A percentile compares a stretch with the other conserved stretches of the same genome.
Conservation (phyloP, 78 protist species). For the Planoprotostelium fungivorum region DNA sequence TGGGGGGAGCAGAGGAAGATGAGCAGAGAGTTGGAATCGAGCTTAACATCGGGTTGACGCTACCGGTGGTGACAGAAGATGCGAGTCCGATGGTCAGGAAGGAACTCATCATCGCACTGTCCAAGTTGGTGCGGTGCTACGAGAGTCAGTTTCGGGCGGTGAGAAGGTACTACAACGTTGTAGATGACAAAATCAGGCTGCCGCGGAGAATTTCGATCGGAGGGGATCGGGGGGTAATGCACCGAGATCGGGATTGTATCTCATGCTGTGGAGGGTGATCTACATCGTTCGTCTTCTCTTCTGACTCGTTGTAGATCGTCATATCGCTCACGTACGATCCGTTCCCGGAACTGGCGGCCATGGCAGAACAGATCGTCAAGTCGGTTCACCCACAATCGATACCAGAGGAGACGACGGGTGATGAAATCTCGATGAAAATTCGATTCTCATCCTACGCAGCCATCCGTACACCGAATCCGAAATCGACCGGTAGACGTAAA, state of each 20-base stretch:
- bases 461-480: no score
- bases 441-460: no score
- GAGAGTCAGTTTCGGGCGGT: constrained; percentile 19
- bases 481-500: no score
- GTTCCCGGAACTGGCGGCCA: background rate
- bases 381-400: background rate
- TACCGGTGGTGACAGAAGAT: constrained; percentile 52
- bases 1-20: constrained; percentile 52
- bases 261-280: background rate
- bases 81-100: constrained; percentile 69
- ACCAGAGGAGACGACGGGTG: background rate
- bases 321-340: background rate
- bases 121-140: constrained; percentile 28
- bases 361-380: background rate
- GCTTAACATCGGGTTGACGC: constrained; percentile 31
- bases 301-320: background rate
- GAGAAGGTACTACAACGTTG: no score
- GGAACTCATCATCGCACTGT: constrained; percentile 53
- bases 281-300: background rate
- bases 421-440: no score
- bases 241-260: background rate
- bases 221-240: no score
- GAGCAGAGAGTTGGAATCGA: constrained; percentile 53
- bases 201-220: background rate
- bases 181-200: no score